Base-by-base conservation (phyloP, 768 basidiomycete genomes). In the Pleurotus sapidus region DNA sequence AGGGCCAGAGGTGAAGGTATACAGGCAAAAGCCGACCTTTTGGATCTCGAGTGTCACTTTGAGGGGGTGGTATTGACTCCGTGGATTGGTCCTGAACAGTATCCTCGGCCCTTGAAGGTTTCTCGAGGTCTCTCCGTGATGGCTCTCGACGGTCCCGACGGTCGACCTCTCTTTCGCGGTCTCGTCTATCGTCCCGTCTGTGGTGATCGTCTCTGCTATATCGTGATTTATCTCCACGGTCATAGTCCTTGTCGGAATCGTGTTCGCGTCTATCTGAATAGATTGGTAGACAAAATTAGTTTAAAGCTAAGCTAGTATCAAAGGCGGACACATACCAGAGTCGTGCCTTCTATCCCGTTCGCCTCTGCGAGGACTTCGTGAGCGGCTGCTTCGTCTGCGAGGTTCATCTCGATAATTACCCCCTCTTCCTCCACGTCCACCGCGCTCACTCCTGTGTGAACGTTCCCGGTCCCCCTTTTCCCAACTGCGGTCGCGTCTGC, bases 401-500 rank as follows among this genome's bases (percentile, higher is more conserved):
- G 49, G 59, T 58, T 78, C 76, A 49, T 77, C 76, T 42, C 75
- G 71, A 58, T 74, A 64, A 27, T 68, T 64, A 56, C 74, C 72
- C 8, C 76, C 70, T 30, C 74, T 67, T 57, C 74, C 63, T 57
- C 73, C 60, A 17, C 71, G 55, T 57, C 74, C 63, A 57, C 73
- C 60, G 20, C 71, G 55, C 77, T 37, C 73, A 72, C 39, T 42
- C 24, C 51, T 39, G 24, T 40, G 37, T 54, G 72, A 70, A 37
- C 78, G 70, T 47, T 74, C 74, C 48, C 76, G 73, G 58, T 83
- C 82, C 24, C 82, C 79, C 56, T 77, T 77, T 59, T 88, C 86
- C 82, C 85, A 83, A 65, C 85, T 86, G 62, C 84, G 70, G 64
- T 88, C 86, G 59, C 83, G 72, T 65, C 57, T 49, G 45, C 83